phyloP scores from a whole-genome alignment of 1,284 basidiomycete species.

The Tilletiaria anomala region DNA sequence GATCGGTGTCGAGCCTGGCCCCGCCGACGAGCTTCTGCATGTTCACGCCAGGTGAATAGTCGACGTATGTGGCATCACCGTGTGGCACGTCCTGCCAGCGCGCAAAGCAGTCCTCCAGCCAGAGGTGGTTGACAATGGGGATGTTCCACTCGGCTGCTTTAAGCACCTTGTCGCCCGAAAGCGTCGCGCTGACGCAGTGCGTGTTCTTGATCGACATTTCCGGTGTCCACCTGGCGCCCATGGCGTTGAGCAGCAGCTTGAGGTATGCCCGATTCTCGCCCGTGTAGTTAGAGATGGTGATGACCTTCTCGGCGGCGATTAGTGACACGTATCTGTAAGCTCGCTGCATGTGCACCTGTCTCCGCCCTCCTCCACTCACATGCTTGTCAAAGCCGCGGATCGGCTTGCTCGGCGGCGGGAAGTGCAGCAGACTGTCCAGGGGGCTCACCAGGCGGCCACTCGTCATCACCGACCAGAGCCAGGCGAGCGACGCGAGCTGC shows the following conservation, averaged over 20 bases:
- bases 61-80: conserved; percentile 51
- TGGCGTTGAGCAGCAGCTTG: conserved; percentile 59
- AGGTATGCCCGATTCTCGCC: conserved; percentile 69
- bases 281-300: conserved; percentile 76
- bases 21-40: conserved; percentile 51
- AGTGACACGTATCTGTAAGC: too few species aligned
- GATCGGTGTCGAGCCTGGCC: neutral
- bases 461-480: conserved; percentile 63
- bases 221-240: conserved; percentile 66
- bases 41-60: conserved; percentile 54
- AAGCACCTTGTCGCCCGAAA: conserved; percentile 55
- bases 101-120: conserved; percentile 73
- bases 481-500: conserved; percentile 60
- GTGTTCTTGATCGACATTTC: conserved; percentile 57
- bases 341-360: conserved; percentile 1
- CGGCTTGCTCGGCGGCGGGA: conserved; percentile 45
- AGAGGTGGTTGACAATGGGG: conserved; percentile 70
- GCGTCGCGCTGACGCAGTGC: conserved; percentile 68
- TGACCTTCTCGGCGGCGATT: conserved; percentile 49
- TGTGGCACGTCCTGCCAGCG: conserved; percentile 49
- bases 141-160: conserved; percentile 66
- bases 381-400: conserved; percentile 37
- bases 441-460: conserved; percentile 53
- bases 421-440: conserved; percentile 52
- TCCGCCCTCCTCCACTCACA: conserved; percentile 2